Percentiles rank a stretch among this genome's conserved stretches.
These are phyloP conservation scores for Calonectria pteridis DNA, from an alignment of 2,329 filamentous ascomycete genomes.

Conservation along the genomic window DNA sequence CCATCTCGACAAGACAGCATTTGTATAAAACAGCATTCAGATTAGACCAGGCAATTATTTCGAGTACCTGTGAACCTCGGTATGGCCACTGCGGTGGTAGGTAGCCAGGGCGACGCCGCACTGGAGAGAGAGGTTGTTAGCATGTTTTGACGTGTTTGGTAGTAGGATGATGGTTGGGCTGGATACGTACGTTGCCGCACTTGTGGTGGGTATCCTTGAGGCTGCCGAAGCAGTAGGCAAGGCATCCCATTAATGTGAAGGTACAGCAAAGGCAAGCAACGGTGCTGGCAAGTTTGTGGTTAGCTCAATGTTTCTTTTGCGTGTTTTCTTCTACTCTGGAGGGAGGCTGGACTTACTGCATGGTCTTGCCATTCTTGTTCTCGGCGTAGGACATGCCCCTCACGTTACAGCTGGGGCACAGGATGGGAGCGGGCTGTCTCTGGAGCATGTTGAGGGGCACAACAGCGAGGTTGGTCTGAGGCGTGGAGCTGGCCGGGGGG, in stretches of 20 bases:
- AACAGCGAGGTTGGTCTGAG: neutral
- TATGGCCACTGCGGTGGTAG: slow-evolving; percentile 38
- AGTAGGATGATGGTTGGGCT: too few relatives aligned
- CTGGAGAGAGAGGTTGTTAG: slow-evolving; percentile 12
- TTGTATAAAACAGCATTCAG: neutral
- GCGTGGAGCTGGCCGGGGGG: neutral
- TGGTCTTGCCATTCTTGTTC: slow-evolving; percentile 26
- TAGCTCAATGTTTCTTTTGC: neutral
- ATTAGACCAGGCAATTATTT: slow-evolving; percentile 8
- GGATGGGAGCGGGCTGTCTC: slow-evolving; percentile 30
- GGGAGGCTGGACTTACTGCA: slow-evolving; percentile 37
- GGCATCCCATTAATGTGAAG: slow-evolving; percentile 36
- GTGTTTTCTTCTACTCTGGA: neutral
- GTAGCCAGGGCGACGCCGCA: slow-evolving; percentile 36
- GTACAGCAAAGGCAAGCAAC: slow-evolving; percentile 35
- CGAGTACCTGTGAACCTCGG: slow-evolving; percentile 31
- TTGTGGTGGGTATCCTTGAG: slow-evolving; percentile 41
- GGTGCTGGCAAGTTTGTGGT: slow-evolving; percentile 25
- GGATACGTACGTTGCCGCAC: slow-evolving; percentile 35
- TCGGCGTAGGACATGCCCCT: slow-evolving; percentile 27
- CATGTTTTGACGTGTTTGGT: neutral
- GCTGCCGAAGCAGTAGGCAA: slow-evolving; percentile 33
- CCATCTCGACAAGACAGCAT: neutral
- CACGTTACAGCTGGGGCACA: slow-evolving; percentile 33
- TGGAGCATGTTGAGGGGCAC: slow-evolving; percentile 33